Evolutionary conservation across 176 grass and related monocot genomes (phyloP).

Genomic region (Oryza longistaminata): DNA sequence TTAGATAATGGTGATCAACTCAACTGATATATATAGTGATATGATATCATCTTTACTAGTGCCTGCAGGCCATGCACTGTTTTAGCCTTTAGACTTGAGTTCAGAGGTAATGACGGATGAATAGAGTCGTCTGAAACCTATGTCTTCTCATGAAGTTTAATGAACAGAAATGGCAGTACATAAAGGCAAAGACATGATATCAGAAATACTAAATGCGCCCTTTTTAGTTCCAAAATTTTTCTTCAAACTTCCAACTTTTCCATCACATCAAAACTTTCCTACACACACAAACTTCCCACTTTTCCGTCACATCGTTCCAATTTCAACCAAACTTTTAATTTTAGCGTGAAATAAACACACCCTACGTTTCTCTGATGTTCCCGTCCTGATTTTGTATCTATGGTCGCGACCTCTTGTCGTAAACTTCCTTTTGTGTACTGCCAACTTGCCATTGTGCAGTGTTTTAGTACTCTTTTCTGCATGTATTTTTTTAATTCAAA

Average conservation of each 20-base stretch:
- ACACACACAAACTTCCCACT: too few relatives aligned
- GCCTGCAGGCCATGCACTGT: not conserved
- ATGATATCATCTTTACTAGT: not conserved
- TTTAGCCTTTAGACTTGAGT: not conserved
- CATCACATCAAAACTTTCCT: too few relatives aligned
- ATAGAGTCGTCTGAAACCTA: not conserved
- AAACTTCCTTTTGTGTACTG: slow-evolving; percentile 6
- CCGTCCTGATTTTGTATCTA: not conserved
- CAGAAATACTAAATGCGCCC: slow-evolving; percentile 16
- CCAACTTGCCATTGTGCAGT: slow-evolving; percentile 7
- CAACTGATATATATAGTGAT: too few relatives aligned
- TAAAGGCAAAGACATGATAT: slow-evolving; percentile 3
- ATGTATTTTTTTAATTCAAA: not conserved
- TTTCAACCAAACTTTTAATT: too few relatives aligned
- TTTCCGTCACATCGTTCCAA: too few relatives aligned
- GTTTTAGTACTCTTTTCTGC: not conserved
- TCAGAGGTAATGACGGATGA: too few relatives aligned
- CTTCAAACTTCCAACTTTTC: too few relatives aligned
- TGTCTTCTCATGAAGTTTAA: not conserved
- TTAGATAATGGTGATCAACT: too few relatives aligned
- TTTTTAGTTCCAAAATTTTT: too few relatives aligned
- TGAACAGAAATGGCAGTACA: not conserved
- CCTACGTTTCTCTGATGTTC: not conserved
- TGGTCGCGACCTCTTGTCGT: not conserved
- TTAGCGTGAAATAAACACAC: too few relatives aligned